Percentiles rank a stretch among this genome's conserved stretches.
These are phyloP conservation scores for Xylariaceae sp. DNA, from an alignment of 2,329 filamentous ascomycete genomes.

Conservation along the genomic window DNA sequence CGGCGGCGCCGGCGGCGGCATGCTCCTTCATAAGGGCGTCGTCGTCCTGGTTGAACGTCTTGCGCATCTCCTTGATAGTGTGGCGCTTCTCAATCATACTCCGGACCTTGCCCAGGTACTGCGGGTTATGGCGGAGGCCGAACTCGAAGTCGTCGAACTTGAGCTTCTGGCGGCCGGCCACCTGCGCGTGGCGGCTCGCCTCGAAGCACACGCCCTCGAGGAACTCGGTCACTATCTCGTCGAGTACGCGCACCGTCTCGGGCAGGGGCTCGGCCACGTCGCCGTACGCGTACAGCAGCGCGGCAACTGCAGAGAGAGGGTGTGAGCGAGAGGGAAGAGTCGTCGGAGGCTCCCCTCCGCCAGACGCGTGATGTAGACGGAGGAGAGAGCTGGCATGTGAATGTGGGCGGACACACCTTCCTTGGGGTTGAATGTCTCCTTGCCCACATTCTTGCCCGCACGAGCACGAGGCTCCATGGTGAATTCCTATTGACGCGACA, in stretches of 20 bases:
- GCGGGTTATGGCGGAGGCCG: conserved; percentile 75
- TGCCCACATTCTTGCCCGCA: conserved; percentile 71
- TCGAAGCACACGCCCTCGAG: conserved; percentile 90
- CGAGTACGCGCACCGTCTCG: conserved; percentile 77
- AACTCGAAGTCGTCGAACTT: conserved; percentile 98
- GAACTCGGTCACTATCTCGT: conserved; percentile 95
- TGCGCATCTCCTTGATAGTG: conserved; percentile 75
- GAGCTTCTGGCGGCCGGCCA: conserved; percentile 87
- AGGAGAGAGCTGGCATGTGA: not conserved
- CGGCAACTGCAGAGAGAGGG: conserved; percentile 45
- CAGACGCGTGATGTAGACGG: conserved; percentile 2
- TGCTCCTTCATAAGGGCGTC: conserved; percentile 36
- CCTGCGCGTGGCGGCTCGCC: conserved; percentile 76
- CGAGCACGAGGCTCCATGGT: conserved; percentile 68
- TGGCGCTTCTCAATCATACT: conserved; percentile 85
- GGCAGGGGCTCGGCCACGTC: conserved; percentile 71
- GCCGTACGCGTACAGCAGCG: conserved; percentile 73
- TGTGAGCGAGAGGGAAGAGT: conserved; percentile 8
- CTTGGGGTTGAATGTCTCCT: conserved; percentile 69
- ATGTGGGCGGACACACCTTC: conserved; percentile 49
- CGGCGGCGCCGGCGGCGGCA: conserved; percentile 8
- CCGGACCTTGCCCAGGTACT: conserved; percentile 80
- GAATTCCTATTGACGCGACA: no score
- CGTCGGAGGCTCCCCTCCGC: no score
- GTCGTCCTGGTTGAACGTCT: conserved; percentile 64